Base-by-base conservation (phyloP, 208 protist species). In the Wallacemonas sp. region DNA sequence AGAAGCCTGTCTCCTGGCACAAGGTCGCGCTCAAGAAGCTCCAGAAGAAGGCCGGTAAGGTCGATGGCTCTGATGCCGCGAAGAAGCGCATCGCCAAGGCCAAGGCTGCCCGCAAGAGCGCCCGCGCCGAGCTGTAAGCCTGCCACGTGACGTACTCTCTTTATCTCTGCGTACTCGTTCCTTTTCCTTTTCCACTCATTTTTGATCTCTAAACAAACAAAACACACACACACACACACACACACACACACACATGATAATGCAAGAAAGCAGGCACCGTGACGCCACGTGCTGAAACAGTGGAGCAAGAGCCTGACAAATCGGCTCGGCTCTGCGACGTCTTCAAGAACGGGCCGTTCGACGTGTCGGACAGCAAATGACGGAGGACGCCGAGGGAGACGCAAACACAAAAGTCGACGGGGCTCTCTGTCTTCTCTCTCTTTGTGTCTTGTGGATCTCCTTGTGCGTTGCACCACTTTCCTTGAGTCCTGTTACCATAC, bases 1-100 rank as follows among this genome's bases (percentile, higher is more conserved):
- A 92, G 87, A 71, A 41, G 41, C 87, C 90, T 39, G 87, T 96
- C 72, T 96, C 90, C 47, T 94, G 90, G 87, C 85, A 94, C 85
- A 89, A 89, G 83, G 71, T 92, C 36, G 82, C 80, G 38, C 87
- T 94, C 62, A 90, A 92, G 84, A 90, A 79, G 73, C 47, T 96
- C 48, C 74, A 88, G 76, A 93, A 94, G 87, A 88, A 89, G 68
- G 83, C 83, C 60, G 76, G 81, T 63, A 96, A 96, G 86, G 39
- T 86, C 27, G 90, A 96, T 78, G 67, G 63, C 74, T 87, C 72
- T 60, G 70, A 68, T 14, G 81, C 65, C 21, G 87, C 90, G 30
- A 92, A 91, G 81, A 91, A 87, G 81, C 90, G 90, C 81, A 89
- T 96, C 43, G 76, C 88, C 77, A 96, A 94, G 87, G 87, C 87